These are phyloP conservation scores for Globisporangium nagaii DNA, from an alignment of 352 stramenopile species.

Conservation along the genomic window DNA sequence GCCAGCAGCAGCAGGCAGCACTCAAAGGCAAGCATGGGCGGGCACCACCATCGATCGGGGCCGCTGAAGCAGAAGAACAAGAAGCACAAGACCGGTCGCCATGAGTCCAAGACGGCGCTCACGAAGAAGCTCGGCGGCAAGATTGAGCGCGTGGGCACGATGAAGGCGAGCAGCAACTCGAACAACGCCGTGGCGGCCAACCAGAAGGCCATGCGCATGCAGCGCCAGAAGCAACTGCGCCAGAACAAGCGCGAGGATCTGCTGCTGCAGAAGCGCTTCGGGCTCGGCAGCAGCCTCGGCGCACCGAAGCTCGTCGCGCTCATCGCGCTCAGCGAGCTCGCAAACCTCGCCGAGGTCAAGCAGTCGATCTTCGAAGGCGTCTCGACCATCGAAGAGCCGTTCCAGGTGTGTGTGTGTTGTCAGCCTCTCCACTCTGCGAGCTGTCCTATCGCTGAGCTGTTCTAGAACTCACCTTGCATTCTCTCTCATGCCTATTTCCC, in stretches of 20 bases:
- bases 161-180: constrained; percentile 34
- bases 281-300: constrained; percentile 55
- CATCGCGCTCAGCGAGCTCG: constrained; percentile 67
- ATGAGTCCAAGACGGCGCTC: constrained; percentile 80
- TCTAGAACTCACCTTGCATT: too few species aligned
- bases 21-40: constrained; percentile 31
- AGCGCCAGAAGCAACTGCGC: constrained; percentile 80
- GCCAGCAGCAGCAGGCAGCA: too few species aligned
- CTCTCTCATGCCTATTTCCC: background rate
- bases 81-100: constrained; percentile 85
- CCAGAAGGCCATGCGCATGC: constrained; percentile 70
- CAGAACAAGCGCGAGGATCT: constrained; percentile 86
- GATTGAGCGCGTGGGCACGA: constrained; percentile 44
- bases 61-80: constrained; percentile 91
- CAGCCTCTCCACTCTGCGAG: background rate
- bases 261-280: constrained; percentile 77
- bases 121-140: constrained; percentile 68
- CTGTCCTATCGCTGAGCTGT: too few species aligned
- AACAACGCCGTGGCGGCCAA: constrained; percentile 48
- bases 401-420: constrained; percentile 9
- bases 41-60: constrained; percentile 82
- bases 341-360: constrained; percentile 58
- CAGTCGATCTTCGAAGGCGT: constrained; percentile 61
- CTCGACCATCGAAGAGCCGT: constrained; percentile 49
- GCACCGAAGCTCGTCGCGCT: constrained; percentile 84